Evolutionary conservation across 495 filamentous ascomycete genomes (phyloP), one percentile per base, ranked within the genome.

Genomic region (Darksidea phi): DNA sequence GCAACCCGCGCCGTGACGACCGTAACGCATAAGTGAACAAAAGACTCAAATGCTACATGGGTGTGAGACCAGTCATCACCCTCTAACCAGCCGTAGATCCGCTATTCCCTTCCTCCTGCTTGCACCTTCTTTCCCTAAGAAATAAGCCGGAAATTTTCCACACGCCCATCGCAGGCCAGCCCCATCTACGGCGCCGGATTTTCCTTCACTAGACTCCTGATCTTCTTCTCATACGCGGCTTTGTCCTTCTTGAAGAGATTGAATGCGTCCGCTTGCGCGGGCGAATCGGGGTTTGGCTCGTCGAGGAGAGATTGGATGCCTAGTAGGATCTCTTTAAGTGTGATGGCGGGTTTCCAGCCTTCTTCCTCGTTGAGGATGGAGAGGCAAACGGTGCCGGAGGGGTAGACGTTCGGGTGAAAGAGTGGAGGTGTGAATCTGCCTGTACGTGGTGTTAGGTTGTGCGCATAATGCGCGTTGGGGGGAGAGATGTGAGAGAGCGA

Each of bases 401-500:
- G 94, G 72, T 99, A 99, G 68, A 99, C 95, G 70, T 99, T 99
- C 0, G 94, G 94, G 72, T 99, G 94, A 79, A 97, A 99, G 13
- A 99, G 87, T 2, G 94, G 91, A 6, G 94, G 94, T 0, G 86
- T 81, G 68, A 99, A 99, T 84, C 96, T 96, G 86, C 93, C 93
- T 97, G 68, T n/a, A n/a, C 17, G 13, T 28, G 47, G 1, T 46
- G 11, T 49, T 37, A 61, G 36, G 13, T 42, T 24, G 54, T 38
- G 25, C 15, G 48, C 20, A 38, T 24, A 52, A 8, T 52, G 6
- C 25, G 10, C 28, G 28, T 3, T 32, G 28, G 28, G 28, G 10
- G 4, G 28, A 10, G 10, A 10, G 28, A 10, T 32, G 3, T 3
- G 28, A 32, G 28, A 10, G 4, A 4, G 28, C 4, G 28, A 4